Evolutionary conservation across 306 rosid species (phyloP).

Genomic region (Quercus parvula): DNA sequence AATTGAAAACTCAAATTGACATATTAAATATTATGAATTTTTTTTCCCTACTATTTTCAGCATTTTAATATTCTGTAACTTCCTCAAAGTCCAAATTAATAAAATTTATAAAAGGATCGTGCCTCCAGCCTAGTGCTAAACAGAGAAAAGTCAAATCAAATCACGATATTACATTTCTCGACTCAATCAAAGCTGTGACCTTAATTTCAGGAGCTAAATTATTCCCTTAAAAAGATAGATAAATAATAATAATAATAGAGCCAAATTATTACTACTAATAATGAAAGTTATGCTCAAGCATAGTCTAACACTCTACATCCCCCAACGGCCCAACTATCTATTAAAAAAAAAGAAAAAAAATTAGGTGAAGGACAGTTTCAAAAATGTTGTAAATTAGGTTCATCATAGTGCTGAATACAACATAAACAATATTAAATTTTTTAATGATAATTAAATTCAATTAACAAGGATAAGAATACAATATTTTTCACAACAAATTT

Average conservation of each 20-base stretch:
- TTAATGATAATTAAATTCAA: too few species aligned
- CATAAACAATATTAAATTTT: too few species aligned
- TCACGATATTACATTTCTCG: neutral
- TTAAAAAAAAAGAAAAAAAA: neutral
- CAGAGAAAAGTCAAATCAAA: slow-evolving; percentile 11
- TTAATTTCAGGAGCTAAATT: slow-evolving; percentile 1
- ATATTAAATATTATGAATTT: neutral
- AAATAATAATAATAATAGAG: too few species aligned
- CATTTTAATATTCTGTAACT: neutral
- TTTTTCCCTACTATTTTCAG: neutral
- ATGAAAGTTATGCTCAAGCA: neutral
- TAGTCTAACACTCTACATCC: neutral
- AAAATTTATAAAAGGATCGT: neutral
- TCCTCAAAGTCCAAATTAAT: neutral
- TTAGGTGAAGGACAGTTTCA: too few species aligned
- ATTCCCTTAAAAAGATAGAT: neutral
- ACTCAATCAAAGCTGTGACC: neutral
- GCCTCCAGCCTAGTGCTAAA: neutral
- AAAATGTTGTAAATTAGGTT: too few species aligned
- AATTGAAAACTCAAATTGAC: too few species aligned
- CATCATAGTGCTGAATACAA: too few species aligned
- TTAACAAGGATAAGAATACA: too few species aligned
- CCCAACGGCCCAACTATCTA: too few species aligned
- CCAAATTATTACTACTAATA: neutral
- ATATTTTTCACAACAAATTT: too few species aligned